phyloP scores from a whole-genome alignment of 495 filamentous ascomycete species.

The Aspergillus sparsus region DNA sequence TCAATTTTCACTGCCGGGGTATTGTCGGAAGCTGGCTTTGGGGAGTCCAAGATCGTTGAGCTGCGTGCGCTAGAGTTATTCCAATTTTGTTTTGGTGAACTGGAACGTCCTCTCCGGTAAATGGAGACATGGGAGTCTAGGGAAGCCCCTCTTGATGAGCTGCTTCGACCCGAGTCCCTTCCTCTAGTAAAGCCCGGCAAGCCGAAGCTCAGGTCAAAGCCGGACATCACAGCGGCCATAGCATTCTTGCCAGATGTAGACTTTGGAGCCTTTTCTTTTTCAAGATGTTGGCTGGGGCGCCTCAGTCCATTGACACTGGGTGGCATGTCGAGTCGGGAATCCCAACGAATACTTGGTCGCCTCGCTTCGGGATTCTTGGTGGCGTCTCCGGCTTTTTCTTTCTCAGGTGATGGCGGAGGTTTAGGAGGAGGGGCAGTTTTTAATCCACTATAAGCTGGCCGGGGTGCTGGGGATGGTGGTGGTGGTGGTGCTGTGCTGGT shows the following conservation, averaged over 20 bases:
- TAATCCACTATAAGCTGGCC: conserved; percentile 8
- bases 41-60: conserved; percentile 36
- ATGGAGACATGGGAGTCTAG: conserved; percentile 65
- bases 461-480: conserved; percentile 10
- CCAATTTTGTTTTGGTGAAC: conserved; percentile 54
- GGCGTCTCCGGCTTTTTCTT: conserved; percentile 17
- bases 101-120: conserved; percentile 56
- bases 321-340: conserved; percentile 26
- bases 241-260: conserved; percentile 27
- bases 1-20: conserved; percentile 23
- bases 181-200: conserved; percentile 42
- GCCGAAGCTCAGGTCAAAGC: conserved; percentile 38
- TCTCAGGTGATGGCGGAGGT: conserved; percentile 15
- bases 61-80: conserved; percentile 36
- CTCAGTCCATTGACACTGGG: conserved; percentile 20
- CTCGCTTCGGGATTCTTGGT: conserved; percentile 15
- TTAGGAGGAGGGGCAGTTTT: conserved; percentile 19
- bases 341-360: conserved; percentile 29
- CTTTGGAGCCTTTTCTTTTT: conserved; percentile 30
- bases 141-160: conserved; percentile 50
- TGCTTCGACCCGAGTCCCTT: conserved; percentile 45
- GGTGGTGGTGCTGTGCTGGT: conserved; percentile 8
- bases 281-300: conserved; percentile 17
- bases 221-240: conserved; percentile 46
- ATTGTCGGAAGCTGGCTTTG: conserved; percentile 27